A percentile compares a stretch with the other conserved stretches of the same genome.
phyloP scores from a whole-genome alignment of 1,139 yeast genomes.

The Yamadazyma siamensis region DNA sequence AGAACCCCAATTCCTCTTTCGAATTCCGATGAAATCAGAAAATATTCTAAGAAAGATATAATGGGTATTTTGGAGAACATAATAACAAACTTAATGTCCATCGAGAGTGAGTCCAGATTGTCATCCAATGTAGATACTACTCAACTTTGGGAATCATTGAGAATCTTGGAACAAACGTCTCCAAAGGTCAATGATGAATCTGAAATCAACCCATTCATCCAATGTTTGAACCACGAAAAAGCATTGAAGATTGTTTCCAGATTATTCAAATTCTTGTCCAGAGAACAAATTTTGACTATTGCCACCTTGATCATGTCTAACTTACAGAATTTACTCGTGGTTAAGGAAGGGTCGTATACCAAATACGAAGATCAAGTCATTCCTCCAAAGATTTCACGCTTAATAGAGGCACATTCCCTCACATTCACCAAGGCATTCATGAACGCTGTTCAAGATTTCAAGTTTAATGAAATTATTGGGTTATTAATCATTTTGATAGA shows the following conservation, averaged over 20 bases:
- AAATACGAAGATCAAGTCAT: conserved; percentile 52
- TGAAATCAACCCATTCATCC: conserved; percentile 74
- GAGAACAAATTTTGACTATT: conserved; percentile 76
- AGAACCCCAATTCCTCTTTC: conserved; percentile 19
- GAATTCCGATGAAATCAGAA: conserved; percentile 23
- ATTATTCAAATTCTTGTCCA: conserved; percentile 74
- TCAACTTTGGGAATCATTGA: conserved; percentile 76
- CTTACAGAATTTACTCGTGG: conserved; percentile 75
- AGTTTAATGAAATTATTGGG: conserved; percentile 80
- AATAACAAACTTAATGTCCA: conserved; percentile 71
- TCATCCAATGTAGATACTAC: conserved; percentile 51
- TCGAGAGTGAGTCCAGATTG: conserved; percentile 82
- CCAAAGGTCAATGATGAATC: conserved; percentile 42
- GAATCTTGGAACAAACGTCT: conserved; percentile 53
- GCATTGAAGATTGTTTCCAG: conserved; percentile 88
- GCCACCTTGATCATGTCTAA: conserved; percentile 80
- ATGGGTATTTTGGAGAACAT: conserved; percentile 69
- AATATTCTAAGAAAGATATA: conserved; percentile 41
- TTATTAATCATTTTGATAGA: conserved; percentile 70
- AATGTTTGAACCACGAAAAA: conserved; percentile 80
- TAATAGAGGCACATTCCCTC: conserved; percentile 76
- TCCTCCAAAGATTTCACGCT: conserved; percentile 55
- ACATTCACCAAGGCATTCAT: conserved; percentile 85
- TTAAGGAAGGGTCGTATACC: conserved; percentile 74
- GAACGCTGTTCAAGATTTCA: conserved; percentile 79